Evolutionary conservation across 2,329 filamentous ascomycete species (phyloP).

Genomic region (Exserohilum rostratum): DNA sequence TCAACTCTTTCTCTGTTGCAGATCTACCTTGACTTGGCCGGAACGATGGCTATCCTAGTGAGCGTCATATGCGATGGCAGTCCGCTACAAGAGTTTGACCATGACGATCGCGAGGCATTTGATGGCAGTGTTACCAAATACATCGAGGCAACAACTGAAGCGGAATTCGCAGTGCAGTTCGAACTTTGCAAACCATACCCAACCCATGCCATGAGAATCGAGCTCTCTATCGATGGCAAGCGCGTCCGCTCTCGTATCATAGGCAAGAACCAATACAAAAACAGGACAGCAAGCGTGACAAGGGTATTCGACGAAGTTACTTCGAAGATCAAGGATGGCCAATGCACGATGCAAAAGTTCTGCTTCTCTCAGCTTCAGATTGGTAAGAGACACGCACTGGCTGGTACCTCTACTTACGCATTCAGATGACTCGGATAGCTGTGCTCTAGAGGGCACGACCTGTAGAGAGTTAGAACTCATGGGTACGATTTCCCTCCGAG

Average conservation of each 20-base stretch:
- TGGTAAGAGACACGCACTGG: constrained; percentile 3
- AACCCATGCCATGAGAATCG: neutral
- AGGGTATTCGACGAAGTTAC: neutral
- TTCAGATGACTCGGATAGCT: constrained; percentile 11
- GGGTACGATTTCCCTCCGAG: constrained; percentile 23
- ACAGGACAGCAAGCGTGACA: neutral
- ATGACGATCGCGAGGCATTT: constrained; percentile 16
- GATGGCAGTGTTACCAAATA: constrained; percentile 32
- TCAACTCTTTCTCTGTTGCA: neutral
- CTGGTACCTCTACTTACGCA: neutral
- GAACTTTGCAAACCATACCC: constrained; percentile 1
- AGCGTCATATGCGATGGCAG: constrained; percentile 26
- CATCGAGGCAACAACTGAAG: constrained; percentile 36
- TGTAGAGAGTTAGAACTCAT: constrained; percentile 16
- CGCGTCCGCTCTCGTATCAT: neutral
- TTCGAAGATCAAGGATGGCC: neutral
- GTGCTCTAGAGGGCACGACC: neutral
- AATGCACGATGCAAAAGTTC: constrained; percentile 21
- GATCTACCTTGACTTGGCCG: neutral
- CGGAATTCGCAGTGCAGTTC: constrained; percentile 26
- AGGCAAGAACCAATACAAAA: neutral
- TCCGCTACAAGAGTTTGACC: constrained; percentile 33
- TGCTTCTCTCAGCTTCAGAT: constrained; percentile 26
- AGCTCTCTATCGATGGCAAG: neutral
- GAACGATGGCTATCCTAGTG: constrained; percentile 30